Evolutionary conservation across 768 basidiomycete species (phyloP).

Genomic region (Pleurotus djamor): DNA sequence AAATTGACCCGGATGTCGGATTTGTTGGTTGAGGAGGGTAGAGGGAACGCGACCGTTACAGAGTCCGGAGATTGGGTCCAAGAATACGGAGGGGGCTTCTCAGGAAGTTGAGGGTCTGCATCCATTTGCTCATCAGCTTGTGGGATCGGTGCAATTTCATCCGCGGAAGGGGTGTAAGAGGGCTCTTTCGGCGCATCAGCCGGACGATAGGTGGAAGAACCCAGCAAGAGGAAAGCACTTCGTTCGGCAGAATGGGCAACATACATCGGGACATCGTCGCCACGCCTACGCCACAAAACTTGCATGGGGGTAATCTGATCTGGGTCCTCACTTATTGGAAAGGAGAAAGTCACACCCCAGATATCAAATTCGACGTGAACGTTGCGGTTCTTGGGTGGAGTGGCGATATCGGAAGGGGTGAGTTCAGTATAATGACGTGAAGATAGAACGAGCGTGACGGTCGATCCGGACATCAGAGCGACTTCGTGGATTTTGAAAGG

Average conservation of each 20-base stretch:
- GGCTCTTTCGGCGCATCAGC: slow-evolving; percentile 26
- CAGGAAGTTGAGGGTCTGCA: slow-evolving; percentile 23
- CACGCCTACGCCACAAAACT: slow-evolving; percentile 68
- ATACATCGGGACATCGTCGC: slow-evolving; percentile 68
- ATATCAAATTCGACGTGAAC: slow-evolving; percentile 55
- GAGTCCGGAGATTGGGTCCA: slow-evolving; percentile 91
- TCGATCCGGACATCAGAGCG: slow-evolving; percentile 33
- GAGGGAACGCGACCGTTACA: slow-evolving; percentile 78
- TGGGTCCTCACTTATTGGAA: slow-evolving; percentile 33
- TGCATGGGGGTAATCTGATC: slow-evolving; percentile 37
- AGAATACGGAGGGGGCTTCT: slow-evolving; percentile 78
- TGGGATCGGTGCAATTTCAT: slow-evolving; percentile 72
- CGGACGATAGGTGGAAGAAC: slow-evolving; percentile 53
- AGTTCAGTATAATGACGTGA: slow-evolving; percentile 44
- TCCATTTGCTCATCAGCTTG: slow-evolving; percentile 58
- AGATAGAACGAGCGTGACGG: slow-evolving; percentile 51
- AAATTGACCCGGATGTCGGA: slow-evolving; percentile 67
- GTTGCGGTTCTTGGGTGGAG: slow-evolving; percentile 13
- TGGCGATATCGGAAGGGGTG: slow-evolving; percentile 12
- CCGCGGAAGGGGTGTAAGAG: slow-evolving; percentile 55
- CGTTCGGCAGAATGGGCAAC: slow-evolving; percentile 43
- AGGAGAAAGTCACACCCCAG: slow-evolving; percentile 54
- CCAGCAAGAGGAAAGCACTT: slow-evolving; percentile 52
- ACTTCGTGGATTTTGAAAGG: slow-evolving; percentile 44
- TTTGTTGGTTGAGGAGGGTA: slow-evolving; percentile 70